Base-by-base conservation (phyloP, 208 protist species). In the Crithidia expoeki region DNA sequence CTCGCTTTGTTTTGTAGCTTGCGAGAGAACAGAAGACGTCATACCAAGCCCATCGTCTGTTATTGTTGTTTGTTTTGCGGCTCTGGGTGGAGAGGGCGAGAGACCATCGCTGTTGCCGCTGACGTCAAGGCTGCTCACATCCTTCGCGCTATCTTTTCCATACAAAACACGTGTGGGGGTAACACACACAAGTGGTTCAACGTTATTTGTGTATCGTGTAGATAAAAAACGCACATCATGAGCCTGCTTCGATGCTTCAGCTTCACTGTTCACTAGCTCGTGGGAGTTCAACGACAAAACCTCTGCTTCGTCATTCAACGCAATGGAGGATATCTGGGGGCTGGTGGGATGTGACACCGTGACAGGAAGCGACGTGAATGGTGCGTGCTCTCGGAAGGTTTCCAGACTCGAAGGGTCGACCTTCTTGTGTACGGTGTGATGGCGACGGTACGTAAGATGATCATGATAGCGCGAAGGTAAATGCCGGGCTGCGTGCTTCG, bases 271-370 rank as follows among this genome's bases (percentile, higher is more conserved):
- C 17, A 38, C 12, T 10, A 32, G 28, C 14, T 42, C 53, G 2
- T 28, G 55, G 23, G 55, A 32, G 2, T 12, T 4, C 4, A 57
- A 17, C 11, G 58, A 65, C 10, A 32, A 14, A 19, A 44, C 19
- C 14, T 59, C 56, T 6, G 58, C 50, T 21, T 40, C 47, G 2
- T 40, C 46, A 3, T 10, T 17, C 0, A 30, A 17, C 19, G 33
- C 12, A 58, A 74, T 74, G 59, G 68, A 33, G 19, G 68, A 74
- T 16, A 74, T 55, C 25, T 53, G 68, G 33, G 50, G 44, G 17
- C 55, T 64, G 7, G 21, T 27, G 9, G 58, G 36, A 4, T 38
- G 51, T 14, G 50, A 40, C 12, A 57, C n/a, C 27, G 28, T 52
- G 23, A 23, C 17, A 6, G 55, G 33, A n/a, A 42, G 6, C 11